Base-by-base conservation (phyloP, 2,329 filamentous ascomycete genomes). In the Sporothrix schenckii region DNA sequence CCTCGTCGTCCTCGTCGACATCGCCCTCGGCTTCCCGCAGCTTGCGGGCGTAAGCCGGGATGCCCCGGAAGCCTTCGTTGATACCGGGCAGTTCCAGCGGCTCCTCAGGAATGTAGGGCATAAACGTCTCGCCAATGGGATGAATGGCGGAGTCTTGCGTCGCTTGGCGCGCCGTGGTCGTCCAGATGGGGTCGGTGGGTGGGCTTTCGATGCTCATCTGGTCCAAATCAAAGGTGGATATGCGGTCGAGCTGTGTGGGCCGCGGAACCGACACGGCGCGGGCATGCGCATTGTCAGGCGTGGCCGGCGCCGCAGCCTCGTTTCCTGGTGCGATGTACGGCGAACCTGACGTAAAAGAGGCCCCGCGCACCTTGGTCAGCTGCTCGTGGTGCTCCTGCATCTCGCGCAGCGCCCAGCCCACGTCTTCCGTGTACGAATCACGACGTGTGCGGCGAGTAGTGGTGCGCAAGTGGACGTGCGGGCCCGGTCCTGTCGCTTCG, bases 321-420 rank as follows among this genome's bases (percentile, higher is more conserved):
- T 30, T 49, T 9, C 4, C 47, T 13, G 60, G 41, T 3, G 49
- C 34, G 10, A 66, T n/a, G 34, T 47, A 70, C 9, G 70, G 70
- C n/a, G 72, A 70, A n/a, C 54, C 54, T 3, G 53, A 44, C 9
- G 21, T 39, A 3, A 67, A 7, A 1, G 70, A 70, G 4, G 39
- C 52, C 1, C 27, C 65, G 1, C 70, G 71, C 54, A 84, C 83
- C 74, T 84, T 80, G 72, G 88, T 85, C 65, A 89, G 79, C 75
- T 89, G 83, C 74, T 92, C 88, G 67, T 89, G 91, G 79, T 94
- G 91, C 75, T 89, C 86, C 75, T 92, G 91, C 91, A 95, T 92
- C 75, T 93, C 90, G 75, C 89, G 87, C 76, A 95, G 85, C 77
- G 93, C 92, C 89, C 91, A 94, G 70, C 87, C 81, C 71, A 86